Evolutionary conservation across 345 rosid genomes (phyloP).

Genomic region (Noccaea bulbosa): DNA sequence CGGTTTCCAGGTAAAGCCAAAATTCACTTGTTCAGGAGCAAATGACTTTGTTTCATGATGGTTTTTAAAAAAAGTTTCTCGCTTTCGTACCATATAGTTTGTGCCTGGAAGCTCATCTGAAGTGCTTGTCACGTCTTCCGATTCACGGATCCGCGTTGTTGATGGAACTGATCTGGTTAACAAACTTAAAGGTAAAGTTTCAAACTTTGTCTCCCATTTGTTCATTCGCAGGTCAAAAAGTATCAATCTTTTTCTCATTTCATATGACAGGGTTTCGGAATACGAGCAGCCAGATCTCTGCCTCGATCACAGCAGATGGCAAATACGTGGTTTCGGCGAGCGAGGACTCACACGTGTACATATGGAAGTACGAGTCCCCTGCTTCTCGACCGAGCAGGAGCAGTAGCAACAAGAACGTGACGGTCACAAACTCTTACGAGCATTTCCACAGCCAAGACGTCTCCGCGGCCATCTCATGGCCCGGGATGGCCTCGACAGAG

Average conservation of each 20-base stretch:
- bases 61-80: conserved; percentile 31
- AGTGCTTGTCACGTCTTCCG: conserved; percentile 93
- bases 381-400: conserved; percentile 79
- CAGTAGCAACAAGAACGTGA: conserved; percentile 63
- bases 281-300: conserved; percentile 88
- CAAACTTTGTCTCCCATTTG: neutral
- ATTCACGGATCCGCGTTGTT: conserved; percentile 87
- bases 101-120: conserved; percentile 90
- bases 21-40: conserved; percentile 12
- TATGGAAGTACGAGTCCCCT: conserved; percentile 87
- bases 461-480: conserved; percentile 89
- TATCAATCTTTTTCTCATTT: conserved; percentile 10
- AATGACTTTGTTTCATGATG: conserved; percentile 24
- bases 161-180: conserved; percentile 79
- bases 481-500: conserved; percentile 54
- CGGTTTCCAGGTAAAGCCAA: conserved; percentile 85
- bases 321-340: conserved; percentile 90
- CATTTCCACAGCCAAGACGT: conserved; percentile 93
- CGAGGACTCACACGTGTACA: conserved; percentile 91
- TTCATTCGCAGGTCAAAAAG: neutral
- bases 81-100: conserved; percentile 60
- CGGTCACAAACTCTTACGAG: conserved; percentile 72
- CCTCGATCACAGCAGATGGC: conserved; percentile 77
- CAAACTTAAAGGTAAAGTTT: conserved; percentile 79
- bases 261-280: conserved; percentile 92